Conservation (phyloP, 1,284 basidiomycete species). For the Ceratobasidium sp. region DNA sequence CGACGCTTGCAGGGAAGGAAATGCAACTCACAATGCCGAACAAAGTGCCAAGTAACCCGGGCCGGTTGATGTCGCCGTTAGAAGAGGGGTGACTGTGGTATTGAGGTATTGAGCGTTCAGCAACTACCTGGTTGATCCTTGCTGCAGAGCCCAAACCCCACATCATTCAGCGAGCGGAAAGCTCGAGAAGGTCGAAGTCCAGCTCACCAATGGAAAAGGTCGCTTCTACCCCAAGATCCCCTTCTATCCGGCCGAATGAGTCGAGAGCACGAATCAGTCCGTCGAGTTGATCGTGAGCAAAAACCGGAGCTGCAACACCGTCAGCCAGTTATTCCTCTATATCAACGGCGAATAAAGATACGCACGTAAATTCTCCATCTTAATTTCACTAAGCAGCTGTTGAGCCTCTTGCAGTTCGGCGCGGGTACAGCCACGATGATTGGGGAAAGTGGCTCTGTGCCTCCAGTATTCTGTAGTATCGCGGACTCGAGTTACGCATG, state of each 20-base stretch:
- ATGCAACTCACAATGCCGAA: background rate
- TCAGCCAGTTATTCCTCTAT: background rate
- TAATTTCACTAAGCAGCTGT: background rate
- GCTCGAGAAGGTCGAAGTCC: background rate
- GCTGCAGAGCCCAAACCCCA: background rate
- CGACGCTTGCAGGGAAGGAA: background rate
- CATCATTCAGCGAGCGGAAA: background rate
- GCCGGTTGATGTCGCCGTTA: background rate
- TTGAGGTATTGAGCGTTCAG: background rate
- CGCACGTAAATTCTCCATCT: background rate
- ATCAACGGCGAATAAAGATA: background rate
- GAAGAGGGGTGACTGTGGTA: background rate
- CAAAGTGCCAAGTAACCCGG: background rate
- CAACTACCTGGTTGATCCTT: background rate
- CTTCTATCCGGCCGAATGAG: background rate
- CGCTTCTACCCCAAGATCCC: background rate
- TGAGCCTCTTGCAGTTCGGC: background rate
- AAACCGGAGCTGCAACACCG: background rate
- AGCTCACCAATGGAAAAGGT: background rate
- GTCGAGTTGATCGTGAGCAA: background rate
- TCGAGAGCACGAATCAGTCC: background rate
- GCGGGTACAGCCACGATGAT: background rate
- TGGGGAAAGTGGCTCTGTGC: background rate
- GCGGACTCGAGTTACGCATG: background rate
- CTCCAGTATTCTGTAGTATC: background rate